Percentiles rank a stretch among this genome's conserved stretches.
These are phyloP conservation scores for Atalantia buxifolia DNA, from an alignment of 345 rosid species.

Conservation along the genomic window DNA sequence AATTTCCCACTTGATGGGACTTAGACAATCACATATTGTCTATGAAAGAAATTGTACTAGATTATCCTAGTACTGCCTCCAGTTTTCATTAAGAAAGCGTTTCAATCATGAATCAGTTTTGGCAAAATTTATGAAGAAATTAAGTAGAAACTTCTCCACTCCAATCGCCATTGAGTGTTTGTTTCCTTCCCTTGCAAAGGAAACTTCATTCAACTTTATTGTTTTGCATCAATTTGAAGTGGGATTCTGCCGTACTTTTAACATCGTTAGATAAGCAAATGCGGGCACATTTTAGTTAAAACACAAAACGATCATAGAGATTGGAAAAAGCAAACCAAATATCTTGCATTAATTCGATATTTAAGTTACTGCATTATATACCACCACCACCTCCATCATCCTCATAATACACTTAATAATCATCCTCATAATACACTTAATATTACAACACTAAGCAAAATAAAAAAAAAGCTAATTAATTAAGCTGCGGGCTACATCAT, in stretches of 20 bases:
- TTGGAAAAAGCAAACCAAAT: background rate
- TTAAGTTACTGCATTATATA: constrained; percentile 1
- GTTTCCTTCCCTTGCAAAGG: background rate
- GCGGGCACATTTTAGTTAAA: too few species aligned
- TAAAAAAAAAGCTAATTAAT: background rate
- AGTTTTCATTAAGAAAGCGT: background rate
- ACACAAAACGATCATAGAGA: background rate
- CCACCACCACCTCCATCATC: background rate
- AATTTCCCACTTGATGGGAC: background rate
- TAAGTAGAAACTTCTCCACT: background rate
- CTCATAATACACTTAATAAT: background rate
- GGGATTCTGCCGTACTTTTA: too few species aligned
- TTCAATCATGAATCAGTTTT: background rate
- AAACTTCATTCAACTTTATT: background rate
- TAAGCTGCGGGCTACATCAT: constrained; percentile 33
- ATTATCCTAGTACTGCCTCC: background rate
- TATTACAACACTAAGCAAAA: background rate
- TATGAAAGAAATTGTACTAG: too few species aligned
- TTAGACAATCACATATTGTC: too few species aligned
- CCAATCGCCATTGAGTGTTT: background rate
- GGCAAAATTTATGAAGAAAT: background rate
- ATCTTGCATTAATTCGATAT: background rate
- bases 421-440: background rate
- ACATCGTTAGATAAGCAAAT: background rate
- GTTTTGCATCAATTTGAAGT: background rate